phyloP scores from a whole-genome alignment of 73 alveolate genomes.

The Uronychia setigera region DNA sequence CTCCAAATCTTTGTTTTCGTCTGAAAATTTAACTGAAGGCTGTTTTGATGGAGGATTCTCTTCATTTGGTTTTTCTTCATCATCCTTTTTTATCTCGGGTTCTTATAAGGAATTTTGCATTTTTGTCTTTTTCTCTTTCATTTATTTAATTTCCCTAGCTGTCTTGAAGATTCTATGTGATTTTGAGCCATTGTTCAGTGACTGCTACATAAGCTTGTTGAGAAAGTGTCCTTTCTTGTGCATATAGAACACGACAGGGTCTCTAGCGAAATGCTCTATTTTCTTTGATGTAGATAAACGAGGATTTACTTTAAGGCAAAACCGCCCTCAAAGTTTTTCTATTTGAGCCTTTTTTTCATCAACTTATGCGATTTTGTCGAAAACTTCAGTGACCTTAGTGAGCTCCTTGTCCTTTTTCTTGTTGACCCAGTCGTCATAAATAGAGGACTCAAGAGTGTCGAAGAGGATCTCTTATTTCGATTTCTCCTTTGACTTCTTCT shows the following conservation, averaged over 20 bases:
- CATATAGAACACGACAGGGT: constrained; percentile 1
- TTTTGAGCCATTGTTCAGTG: too few relatives aligned
- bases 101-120: too few relatives aligned
- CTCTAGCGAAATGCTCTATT: constrained; percentile 9
- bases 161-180: too few relatives aligned
- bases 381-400: neutral
- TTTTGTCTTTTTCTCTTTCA: too few relatives aligned
- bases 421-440: neutral
- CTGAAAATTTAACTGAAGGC: too few relatives aligned
- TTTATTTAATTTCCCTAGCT: too few relatives aligned
- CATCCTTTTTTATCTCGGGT: too few relatives aligned
- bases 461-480: neutral
- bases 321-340: constrained; percentile 3
- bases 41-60: too few relatives aligned
- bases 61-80: too few relatives aligned
- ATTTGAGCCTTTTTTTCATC: neutral
- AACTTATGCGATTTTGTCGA: neutral
- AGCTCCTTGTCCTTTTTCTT: neutral
- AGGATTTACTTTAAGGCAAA: constrained; percentile 1
- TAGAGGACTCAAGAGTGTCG: neutral
- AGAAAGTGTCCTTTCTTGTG: constrained; percentile 7
- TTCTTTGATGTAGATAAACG: neutral
- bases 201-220: neutral
- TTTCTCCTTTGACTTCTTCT: neutral
- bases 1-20: too few relatives aligned